Evolutionary conservation across 202 grass and related monocot genomes (phyloP).

Genomic region (Brachypodium distachyon): DNA sequence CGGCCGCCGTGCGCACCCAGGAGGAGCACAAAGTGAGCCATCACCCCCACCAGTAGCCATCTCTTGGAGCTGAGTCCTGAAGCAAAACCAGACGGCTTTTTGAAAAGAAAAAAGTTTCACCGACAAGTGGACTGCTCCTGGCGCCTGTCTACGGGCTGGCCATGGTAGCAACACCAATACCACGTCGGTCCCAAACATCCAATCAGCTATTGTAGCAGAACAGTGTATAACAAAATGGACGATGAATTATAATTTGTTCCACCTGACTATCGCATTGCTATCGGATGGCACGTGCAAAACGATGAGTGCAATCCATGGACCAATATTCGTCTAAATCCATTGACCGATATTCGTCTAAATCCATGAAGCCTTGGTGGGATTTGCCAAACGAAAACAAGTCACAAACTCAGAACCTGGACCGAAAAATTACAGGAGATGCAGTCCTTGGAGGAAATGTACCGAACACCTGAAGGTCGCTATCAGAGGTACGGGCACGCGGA

Average conservation of each 20-base stretch:
- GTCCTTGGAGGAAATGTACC: not conserved
- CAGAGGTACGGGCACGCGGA: not conserved
- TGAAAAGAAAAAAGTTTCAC: not conserved
- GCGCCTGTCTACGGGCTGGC: not conserved
- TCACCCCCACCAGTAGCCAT: slow-evolving; percentile 21
- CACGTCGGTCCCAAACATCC: not conserved
- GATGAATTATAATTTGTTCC: not conserved
- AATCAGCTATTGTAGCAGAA: not conserved
- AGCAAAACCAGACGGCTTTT: slow-evolving; percentile 3
- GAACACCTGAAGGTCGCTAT: not conserved
- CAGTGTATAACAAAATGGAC: not conserved
- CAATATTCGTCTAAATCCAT: no score
- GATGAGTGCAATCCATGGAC: not conserved
- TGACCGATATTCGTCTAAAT: no score
- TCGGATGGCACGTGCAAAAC: not conserved
- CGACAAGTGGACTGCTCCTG: slow-evolving; percentile 12
- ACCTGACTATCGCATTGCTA: not conserved
- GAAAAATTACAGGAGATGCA: not conserved
- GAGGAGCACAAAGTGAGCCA: slow-evolving; percentile 11
- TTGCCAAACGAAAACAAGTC: no score
- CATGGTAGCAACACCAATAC: not conserved
- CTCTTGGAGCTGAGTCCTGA: not conserved
- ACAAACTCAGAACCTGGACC: not conserved
- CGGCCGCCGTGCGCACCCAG: slow-evolving; percentile 7
- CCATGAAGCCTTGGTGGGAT: no score